Percentiles rank a stretch among this genome's conserved stretches.
phyloP scores from a whole-genome alignment of 805 yeast species.

The Candida manassasensis region DNA sequence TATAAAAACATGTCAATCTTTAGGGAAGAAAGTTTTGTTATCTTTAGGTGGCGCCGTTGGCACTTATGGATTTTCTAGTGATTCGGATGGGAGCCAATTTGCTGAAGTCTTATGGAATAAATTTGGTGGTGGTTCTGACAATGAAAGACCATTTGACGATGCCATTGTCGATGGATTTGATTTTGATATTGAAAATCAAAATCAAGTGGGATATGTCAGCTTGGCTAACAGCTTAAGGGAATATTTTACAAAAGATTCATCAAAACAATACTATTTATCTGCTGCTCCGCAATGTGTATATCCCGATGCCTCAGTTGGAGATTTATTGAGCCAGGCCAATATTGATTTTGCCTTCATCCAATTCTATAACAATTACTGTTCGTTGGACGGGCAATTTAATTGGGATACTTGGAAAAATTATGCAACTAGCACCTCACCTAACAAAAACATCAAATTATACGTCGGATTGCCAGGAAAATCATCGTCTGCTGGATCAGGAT shows the following conservation, averaged over 20 bases:
- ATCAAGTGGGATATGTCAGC: conserved; percentile 21
- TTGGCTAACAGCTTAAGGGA: conserved; percentile 24
- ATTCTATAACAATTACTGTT: conserved; percentile 84
- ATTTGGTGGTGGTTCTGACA: conserved; percentile 22
- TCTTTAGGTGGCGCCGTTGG: conserved; percentile 51
- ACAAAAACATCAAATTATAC: conserved; percentile 62
- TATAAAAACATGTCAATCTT: conserved; percentile 64
- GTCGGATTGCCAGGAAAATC: conserved; percentile 69
- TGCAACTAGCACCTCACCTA: conserved; percentile 57
- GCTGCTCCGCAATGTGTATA: conserved; percentile 93
- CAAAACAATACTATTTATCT: conserved; percentile 66
- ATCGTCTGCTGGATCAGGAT: conserved; percentile 52
- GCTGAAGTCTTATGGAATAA: conserved; percentile 37
- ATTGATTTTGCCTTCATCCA: conserved; percentile 83
- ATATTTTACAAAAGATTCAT: conserved; percentile 16
- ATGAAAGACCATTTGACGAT: conserved; percentile 22
- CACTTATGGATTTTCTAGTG: conserved; percentile 48
- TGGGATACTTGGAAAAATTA: conserved; percentile 68
- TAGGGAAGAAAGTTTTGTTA: conserved; percentile 68
- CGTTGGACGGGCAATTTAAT: conserved; percentile 48
- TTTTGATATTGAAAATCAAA: conserved; percentile 26
- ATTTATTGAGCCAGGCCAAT: conserved; percentile 41
- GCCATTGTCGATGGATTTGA: conserved; percentile 33
- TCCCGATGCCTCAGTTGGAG: conserved; percentile 60
- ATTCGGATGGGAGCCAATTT: conserved; percentile 50